Percentiles rank a stretch among this genome's conserved stretches.
Evolutionary conservation across 1,139 yeast genomes (phyloP).

Genomic region (Insectozyma bohioensis): DNA sequence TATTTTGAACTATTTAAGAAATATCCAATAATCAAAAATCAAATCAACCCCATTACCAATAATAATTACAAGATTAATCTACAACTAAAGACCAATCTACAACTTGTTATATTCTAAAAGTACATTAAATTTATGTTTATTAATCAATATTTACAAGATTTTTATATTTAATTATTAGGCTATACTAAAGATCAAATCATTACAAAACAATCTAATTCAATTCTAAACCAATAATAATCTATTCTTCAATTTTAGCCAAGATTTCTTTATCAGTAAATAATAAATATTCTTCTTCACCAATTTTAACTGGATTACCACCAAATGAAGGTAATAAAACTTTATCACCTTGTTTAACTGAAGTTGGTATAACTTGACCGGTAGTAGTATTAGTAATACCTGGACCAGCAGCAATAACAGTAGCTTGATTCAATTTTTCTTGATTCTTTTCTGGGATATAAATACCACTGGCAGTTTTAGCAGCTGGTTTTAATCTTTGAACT

Average conservation of each 20-base stretch:
- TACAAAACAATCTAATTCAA: too few species aligned
- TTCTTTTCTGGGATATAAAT: slow-evolving; percentile 95
- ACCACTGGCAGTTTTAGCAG: slow-evolving; percentile 91
- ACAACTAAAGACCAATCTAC: too few species aligned
- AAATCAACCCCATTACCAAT: too few species aligned
- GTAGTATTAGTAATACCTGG: slow-evolving; percentile 71
- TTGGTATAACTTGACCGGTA: slow-evolving; percentile 66
- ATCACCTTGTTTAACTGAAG: slow-evolving; percentile 84
- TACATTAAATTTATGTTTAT: too few species aligned
- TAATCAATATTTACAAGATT: too few species aligned
- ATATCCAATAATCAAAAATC: too few species aligned
- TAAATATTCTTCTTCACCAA: slow-evolving; percentile 78
- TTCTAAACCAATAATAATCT: too few species aligned
- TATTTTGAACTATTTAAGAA: too few species aligned
- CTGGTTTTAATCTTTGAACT: slow-evolving; percentile 91
- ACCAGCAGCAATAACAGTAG: slow-evolving; percentile 78
- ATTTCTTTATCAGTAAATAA: slow-evolving; percentile 89
- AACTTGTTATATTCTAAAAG: too few species aligned
- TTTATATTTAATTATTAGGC: too few species aligned
- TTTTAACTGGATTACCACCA: slow-evolving; percentile 84
- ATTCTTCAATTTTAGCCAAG: slow-evolving; percentile 80
- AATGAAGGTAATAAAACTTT: slow-evolving; percentile 88
- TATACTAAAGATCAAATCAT: too few species aligned
- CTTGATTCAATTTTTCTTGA: slow-evolving; percentile 88
- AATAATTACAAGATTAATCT: too few species aligned